Percentiles rank a stretch among this genome's conserved stretches.
Evolutionary conservation across 1,284 basidiomycete genomes (phyloP).

Genomic region (Trichosporon ovoides): DNA sequence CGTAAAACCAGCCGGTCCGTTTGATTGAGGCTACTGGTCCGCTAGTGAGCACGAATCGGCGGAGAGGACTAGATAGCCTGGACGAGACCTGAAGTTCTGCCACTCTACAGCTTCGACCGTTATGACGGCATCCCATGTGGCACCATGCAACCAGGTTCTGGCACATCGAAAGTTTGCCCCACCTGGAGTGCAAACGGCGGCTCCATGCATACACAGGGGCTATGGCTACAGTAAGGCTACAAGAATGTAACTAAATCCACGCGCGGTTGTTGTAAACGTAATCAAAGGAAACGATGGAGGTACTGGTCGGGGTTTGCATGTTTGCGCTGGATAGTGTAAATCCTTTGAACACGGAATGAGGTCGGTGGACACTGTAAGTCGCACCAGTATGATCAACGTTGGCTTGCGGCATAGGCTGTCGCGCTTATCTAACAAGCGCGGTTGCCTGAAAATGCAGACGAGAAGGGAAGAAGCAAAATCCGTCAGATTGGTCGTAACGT

Average conservation of each 20-base stretch:
- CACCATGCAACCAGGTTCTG: background rate
- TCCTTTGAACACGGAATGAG: background rate
- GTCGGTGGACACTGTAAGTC: background rate
- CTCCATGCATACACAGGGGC: conserved; percentile 5
- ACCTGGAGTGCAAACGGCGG: conserved; percentile 2
- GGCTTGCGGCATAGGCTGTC: background rate
- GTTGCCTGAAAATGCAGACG: background rate
- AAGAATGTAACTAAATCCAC: conserved; percentile 3
- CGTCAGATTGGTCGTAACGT: background rate
- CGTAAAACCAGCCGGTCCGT: too few relatives aligned
- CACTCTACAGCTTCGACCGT: background rate
- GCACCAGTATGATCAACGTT: background rate
- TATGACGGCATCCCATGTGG: conserved; percentile 1
- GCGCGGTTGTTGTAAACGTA: background rate
- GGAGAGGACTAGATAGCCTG: too few relatives aligned
- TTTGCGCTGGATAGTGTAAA: background rate
- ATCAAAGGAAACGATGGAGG: background rate
- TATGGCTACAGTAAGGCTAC: conserved; percentile 7
- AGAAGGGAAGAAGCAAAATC: background rate
- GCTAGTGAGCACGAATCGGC: too few relatives aligned
- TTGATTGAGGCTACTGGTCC: too few relatives aligned
- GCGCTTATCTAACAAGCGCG: background rate
- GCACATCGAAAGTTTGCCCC: background rate
- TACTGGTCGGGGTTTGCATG: background rate
- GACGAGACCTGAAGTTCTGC: too few relatives aligned